phyloP scores from a whole-genome alignment of 768 basidiomycete species.

The Mycena filopes region DNA sequence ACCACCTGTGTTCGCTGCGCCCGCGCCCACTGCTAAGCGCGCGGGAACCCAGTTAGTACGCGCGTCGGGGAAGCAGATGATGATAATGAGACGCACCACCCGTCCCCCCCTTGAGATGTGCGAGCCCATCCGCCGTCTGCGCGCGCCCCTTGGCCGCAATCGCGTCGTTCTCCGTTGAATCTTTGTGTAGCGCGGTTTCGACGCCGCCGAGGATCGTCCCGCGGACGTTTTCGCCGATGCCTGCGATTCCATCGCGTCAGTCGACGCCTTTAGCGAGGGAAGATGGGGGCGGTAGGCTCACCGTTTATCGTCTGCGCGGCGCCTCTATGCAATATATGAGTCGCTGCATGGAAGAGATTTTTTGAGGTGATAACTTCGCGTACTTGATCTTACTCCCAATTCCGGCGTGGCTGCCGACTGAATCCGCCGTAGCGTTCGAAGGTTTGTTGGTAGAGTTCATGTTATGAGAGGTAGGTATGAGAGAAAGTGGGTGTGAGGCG shows the following conservation, averaged over 20 bases:
- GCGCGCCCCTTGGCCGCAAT: conserved; percentile 25
- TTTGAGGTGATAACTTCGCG: not conserved
- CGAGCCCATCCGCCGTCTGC: conserved; percentile 8
- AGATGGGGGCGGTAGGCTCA: not conserved
- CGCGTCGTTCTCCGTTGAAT: conserved; percentile 21
- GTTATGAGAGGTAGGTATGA: too few species aligned
- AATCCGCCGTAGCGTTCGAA: conserved; percentile 5
- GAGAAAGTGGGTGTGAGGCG: too few species aligned
- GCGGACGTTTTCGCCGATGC: conserved; percentile 29
- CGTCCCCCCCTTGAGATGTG: not conserved
- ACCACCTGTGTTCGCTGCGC: too few species aligned
- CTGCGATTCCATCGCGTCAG: not conserved
- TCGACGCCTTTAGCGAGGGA: too few species aligned
- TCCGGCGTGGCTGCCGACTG: conserved; percentile 1
- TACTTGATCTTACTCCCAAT: conserved; percentile 27
- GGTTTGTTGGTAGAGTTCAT: not conserved
- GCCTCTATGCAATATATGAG: conserved; percentile 13
- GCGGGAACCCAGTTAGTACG: too few species aligned
- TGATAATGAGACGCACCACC: not conserved
- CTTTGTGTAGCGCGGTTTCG: conserved; percentile 27
- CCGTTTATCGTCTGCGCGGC: conserved; percentile 26
- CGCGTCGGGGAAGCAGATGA: too few species aligned
- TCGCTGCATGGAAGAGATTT: not conserved
- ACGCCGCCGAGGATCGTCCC: conserved; percentile 32
- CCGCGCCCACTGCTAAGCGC: too few species aligned